Evolutionary conservation across 2,329 filamentous ascomycete species (phyloP).

Genomic region (Aureobasidium pullulans): DNA sequence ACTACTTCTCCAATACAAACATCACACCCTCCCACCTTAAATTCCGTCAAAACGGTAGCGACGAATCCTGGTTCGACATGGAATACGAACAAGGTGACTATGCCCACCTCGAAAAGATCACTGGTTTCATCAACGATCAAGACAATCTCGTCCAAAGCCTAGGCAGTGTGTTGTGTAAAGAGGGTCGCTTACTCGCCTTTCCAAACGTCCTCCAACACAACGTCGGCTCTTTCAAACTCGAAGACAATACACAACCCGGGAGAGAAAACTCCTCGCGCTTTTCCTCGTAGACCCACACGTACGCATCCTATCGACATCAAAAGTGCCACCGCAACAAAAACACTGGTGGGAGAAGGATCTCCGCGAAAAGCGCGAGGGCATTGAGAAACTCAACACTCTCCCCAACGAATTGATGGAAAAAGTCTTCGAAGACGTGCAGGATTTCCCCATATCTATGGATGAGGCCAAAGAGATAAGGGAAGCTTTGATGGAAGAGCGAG

Average conservation of each 20-base stretch:
- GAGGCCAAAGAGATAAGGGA: conserved; percentile 22
- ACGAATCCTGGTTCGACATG: neutral
- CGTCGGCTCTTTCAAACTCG: conserved; percentile 43
- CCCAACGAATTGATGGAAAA: conserved; percentile 24
- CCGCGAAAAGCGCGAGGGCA: conserved; percentile 1
- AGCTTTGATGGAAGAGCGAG: conserved; percentile 27
- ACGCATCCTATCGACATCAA: conserved; percentile 43
- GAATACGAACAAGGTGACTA: neutral
- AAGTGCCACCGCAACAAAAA: conserved; percentile 42
- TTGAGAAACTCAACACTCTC: conserved; percentile 17
- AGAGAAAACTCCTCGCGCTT: conserved; percentile 49
- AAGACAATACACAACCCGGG: conserved; percentile 45
- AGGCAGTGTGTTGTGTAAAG: conserved; percentile 39
- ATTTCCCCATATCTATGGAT: conserved; percentile 23
- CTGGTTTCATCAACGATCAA: conserved; percentile 15
- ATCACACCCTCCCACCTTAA: conserved; percentile 44
- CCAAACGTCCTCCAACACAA: conserved; percentile 46
- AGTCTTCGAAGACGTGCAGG: conserved; percentile 21
- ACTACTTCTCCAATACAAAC: conserved; percentile 55
- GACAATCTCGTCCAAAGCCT: conserved; percentile 20
- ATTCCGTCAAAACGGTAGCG: conserved; percentile 29
- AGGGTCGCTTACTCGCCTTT: conserved; percentile 47
- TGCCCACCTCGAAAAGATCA: neutral
- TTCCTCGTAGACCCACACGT: conserved; percentile 50
- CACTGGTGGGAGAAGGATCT: conserved; percentile 33